Percentiles rank a stretch among this genome's conserved stretches.
These are phyloP conservation scores for Chlorella sorokiniana DNA, from an alignment of 139 green algal species.

Conservation along the genomic window DNA sequence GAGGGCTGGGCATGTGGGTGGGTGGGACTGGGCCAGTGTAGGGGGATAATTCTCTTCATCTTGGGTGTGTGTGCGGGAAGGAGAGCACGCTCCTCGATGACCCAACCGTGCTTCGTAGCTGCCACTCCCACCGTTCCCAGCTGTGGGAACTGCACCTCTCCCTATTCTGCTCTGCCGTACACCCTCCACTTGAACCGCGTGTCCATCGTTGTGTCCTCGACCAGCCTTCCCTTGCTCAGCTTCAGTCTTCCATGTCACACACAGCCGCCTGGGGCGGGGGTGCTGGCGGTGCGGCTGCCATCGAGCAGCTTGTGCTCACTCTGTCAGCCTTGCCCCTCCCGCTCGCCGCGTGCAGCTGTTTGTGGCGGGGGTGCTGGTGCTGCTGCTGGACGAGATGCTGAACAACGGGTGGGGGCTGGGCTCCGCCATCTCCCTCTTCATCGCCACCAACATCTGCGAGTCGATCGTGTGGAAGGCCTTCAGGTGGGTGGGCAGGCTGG, in stretches of 20 bases:
- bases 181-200: too few species aligned
- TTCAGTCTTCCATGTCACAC: too few species aligned
- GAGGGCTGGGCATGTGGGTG: too few species aligned
- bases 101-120: too few species aligned
- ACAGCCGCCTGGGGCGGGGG: not conserved
- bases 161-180: too few species aligned
- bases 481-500: conserved; percentile 28
- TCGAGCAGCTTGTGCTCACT: not conserved
- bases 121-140: too few species aligned
- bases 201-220: too few species aligned
- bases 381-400: conserved; percentile 98
- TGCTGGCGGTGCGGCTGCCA: not conserved
- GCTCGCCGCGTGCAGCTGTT: conserved; percentile 92
- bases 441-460: conserved; percentile 99
- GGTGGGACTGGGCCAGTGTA: not conserved
- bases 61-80: too few species aligned
- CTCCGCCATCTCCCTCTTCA: conserved; percentile 99
- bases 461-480: conserved; percentile 99
- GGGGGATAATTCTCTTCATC: too few species aligned
- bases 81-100: too few species aligned
- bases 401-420: conserved; percentile 98
- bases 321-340: not conserved
- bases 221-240: too few species aligned
- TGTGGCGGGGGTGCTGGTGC: conserved; percentile 97
- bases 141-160: too few species aligned